Percentiles rank a stretch among this genome's conserved stretches.
Conservation (phyloP, 1,139 yeast genomes). For the Groenewaldozyma auringiensis region DNA sequence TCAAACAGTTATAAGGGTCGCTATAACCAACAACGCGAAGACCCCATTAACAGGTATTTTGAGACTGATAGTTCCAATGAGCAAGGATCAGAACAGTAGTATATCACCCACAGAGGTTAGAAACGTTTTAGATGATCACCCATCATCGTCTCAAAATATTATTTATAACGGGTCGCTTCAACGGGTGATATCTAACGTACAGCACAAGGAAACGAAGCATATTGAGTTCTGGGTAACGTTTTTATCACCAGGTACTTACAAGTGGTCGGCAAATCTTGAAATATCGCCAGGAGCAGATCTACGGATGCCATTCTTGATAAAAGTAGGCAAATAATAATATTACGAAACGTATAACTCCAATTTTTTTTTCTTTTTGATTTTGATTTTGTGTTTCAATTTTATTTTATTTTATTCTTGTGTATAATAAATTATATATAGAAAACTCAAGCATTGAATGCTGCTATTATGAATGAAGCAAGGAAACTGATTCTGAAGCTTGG, state of each 20-base stretch:
- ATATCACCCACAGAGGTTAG: conserved; percentile 7
- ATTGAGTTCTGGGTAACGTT: conserved; percentile 50
- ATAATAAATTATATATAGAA: background rate
- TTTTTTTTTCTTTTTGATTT: background rate
- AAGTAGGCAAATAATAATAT: conserved; percentile 18
- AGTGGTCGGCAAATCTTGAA: conserved; percentile 50
- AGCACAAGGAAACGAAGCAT: conserved; percentile 37
- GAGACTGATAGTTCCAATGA: conserved; percentile 49
- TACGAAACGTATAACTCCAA: background rate
- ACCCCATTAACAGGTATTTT: conserved; percentile 46
- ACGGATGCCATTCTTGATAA: conserved; percentile 27
- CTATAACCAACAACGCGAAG: conserved; percentile 22
- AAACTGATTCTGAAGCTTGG: conserved; percentile 62
- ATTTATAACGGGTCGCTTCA: conserved; percentile 60
- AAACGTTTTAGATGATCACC: background rate
- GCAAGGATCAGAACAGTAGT: conserved; percentile 20
- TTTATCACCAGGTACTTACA: conserved; percentile 65
- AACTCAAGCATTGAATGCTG: conserved; percentile 47
- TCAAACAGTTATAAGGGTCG: conserved; percentile 17
- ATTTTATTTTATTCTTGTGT: background rate
- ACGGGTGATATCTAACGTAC: conserved; percentile 38
- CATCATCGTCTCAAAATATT: conserved; percentile 14
- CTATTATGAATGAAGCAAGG: conserved; percentile 49
- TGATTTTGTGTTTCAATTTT: background rate
- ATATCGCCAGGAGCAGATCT: background rate